phyloP scores from a whole-genome alignment of 768 basidiomycete species.

The Tricholoma hemisulphureum region DNA sequence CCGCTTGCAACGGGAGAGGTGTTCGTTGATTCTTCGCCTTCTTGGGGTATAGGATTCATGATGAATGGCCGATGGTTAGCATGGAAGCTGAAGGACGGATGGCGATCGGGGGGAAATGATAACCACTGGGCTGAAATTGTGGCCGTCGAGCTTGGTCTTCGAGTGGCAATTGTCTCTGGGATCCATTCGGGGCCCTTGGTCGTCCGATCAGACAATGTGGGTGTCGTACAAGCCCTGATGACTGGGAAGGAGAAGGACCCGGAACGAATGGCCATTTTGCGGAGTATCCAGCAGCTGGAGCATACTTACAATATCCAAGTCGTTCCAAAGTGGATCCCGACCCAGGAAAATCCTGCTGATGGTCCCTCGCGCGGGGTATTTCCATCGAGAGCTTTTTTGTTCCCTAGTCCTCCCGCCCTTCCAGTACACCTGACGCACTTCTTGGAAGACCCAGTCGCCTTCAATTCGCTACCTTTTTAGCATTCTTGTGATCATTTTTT shows the following conservation, averaged over 20 bases:
- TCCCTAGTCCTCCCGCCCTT: slow-evolving; percentile 4
- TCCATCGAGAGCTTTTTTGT: slow-evolving; percentile 7
- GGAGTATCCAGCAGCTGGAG: slow-evolving; percentile 24
- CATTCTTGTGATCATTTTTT: background rate
- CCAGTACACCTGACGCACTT: slow-evolving; percentile 8
- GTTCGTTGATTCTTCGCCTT: slow-evolving; percentile 41
- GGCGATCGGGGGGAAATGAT: slow-evolving; percentile 25
- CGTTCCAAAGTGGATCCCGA: slow-evolving; percentile 25
- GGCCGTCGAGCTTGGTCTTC: slow-evolving; percentile 41
- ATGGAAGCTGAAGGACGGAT: slow-evolving; percentile 35
- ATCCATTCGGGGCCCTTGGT: slow-evolving; percentile 21
- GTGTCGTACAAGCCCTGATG: slow-evolving; percentile 35
- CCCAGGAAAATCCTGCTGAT: slow-evolving; percentile 13
- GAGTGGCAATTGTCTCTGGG: slow-evolving; percentile 25
- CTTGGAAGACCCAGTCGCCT: slow-evolving; percentile 1
- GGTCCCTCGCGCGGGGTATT: slow-evolving; percentile 14
- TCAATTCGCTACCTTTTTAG: background rate
- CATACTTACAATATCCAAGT: slow-evolving; percentile 21
- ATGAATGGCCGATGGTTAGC: slow-evolving; percentile 35
- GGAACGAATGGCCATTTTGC: slow-evolving; percentile 28
- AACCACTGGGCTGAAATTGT: slow-evolving; percentile 49
- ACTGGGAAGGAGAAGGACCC: slow-evolving; percentile 20
- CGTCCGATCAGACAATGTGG: slow-evolving; percentile 41
- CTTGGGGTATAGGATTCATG: slow-evolving; percentile 42
- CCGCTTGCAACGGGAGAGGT: slow-evolving; percentile 16